phyloP scores from a whole-genome alignment of 352 stramenopile species.

The Phytophthora citrophthora region DNA sequence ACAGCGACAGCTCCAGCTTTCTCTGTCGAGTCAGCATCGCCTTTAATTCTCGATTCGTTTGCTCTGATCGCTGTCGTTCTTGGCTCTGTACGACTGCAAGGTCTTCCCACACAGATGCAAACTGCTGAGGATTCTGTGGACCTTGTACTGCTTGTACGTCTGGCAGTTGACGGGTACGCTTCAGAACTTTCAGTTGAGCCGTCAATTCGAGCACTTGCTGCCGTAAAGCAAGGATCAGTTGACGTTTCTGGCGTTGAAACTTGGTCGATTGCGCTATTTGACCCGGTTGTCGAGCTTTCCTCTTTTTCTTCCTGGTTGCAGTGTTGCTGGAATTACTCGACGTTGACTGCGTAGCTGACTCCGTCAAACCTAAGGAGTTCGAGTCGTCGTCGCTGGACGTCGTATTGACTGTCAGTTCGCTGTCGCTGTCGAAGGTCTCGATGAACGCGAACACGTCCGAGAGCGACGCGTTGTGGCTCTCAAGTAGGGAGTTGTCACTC shows the following conservation, averaged over 20 bases:
- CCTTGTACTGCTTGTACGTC: not conserved
- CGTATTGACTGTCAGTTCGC: not conserved
- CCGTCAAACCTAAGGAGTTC: not conserved
- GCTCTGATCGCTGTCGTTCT: conserved; percentile 25
- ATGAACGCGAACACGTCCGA: conserved; percentile 16
- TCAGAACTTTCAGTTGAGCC: conserved; percentile 6
- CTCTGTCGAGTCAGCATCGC: conserved; percentile 17
- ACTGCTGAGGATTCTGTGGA: not conserved
- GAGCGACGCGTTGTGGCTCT: not conserved
- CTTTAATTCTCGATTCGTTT: conserved; percentile 32
- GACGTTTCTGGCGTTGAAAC: conserved; percentile 12
- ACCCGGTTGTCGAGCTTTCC: conserved; percentile 1
- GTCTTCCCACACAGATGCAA: conserved; percentile 22
- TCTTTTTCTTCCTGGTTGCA: not conserved
- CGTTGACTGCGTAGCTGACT: not conserved
- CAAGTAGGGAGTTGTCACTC: not conserved
- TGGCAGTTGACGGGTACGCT: conserved; percentile 1
- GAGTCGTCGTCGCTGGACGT: not conserved
- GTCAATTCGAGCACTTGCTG: conserved; percentile 15
- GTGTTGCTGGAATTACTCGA: not conserved
- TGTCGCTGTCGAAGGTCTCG: conserved; percentile 7
- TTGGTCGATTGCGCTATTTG: conserved; percentile 19
- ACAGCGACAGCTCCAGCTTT: conserved; percentile 10
- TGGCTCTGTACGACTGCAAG: conserved; percentile 10
- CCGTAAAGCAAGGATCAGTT: conserved; percentile 8